Evolutionary conservation across 1,284 basidiomycete genomes (phyloP), one percentile per base, ranked within the genome.

Genomic region (Heterobasidion irregulare): DNA sequence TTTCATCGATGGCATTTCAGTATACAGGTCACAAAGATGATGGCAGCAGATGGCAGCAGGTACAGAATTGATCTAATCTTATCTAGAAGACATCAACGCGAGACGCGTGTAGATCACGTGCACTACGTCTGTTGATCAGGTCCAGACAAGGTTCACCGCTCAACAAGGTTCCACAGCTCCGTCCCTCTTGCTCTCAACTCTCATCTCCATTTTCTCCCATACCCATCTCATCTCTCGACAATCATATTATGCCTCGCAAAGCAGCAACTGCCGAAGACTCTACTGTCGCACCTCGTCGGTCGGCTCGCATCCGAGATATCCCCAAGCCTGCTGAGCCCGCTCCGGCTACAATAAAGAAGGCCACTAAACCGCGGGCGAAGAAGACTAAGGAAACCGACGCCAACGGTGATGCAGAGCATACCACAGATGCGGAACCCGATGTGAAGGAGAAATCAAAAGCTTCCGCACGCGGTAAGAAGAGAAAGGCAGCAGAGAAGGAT

Each of bases 271-370:
- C 66, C 43, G 71, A 72, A 15, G 52, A 53, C 36, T 59, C 66
- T 50, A 55, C 68, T 16, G 61, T 71, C n/a, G 79, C 76, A 65
- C 82, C 85, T 50, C 84, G 86, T 67, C 85, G 86, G 68, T 86
- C 84, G 9, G 71, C 79, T 36, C 82, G 86, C 61, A 86, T 89
- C 71, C 86, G 87, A 68, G 84, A 83, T 18, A 75, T 78, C 58
- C 84, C 83, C 53, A 85, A 83, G 68, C 64, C 71, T 8, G 81
- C 63, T 32, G 57, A 56, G 10, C 62, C 62, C 1, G 65, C 75
- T 18, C 71, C 59, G 18, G 45, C 70, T 36, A 18, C 48, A 44
- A 86, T 84, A 76, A 86, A 83, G 65, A 70, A 75, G 36, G 70
- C 80, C 16, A 73, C 79, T 10, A 87, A 87, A 68, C 80, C 83